phyloP scores from a whole-genome alignment of 164 flowering plant species.

The Liriodendron chinense region DNA sequence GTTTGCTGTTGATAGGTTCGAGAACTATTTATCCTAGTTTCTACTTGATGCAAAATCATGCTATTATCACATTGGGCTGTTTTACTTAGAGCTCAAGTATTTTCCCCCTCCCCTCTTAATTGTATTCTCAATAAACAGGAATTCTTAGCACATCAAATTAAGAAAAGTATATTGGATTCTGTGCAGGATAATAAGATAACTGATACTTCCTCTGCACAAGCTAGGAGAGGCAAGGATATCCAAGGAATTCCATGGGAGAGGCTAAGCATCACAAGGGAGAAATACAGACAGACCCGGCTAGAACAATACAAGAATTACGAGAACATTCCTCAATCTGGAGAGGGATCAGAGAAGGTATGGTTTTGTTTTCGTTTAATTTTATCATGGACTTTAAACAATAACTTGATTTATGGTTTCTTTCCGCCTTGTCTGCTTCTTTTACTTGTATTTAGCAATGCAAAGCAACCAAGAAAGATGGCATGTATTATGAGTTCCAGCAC shows the following conservation, averaged over 20 bases:
- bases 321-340: conserved; percentile 75
- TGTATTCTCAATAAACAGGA: not conserved
- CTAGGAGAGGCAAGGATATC: conserved; percentile 75
- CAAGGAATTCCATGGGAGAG: conserved; percentile 95
- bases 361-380: not conserved
- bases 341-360: conserved; percentile 62
- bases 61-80: not conserved
- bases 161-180: not conserved
- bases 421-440: not conserved
- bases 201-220: conserved; percentile 76
- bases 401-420: not conserved
- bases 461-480: conserved; percentile 38
- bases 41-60: not conserved
- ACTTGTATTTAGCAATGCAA: conserved; percentile 47
- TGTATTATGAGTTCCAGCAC: conserved; percentile 45
- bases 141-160: not conserved
- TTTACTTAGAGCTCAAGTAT: not conserved
- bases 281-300: conserved; percentile 70
- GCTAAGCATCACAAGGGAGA: conserved; percentile 63
- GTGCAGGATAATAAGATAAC: conserved; percentile 47
- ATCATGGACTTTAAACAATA: not conserved
- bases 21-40: not conserved
- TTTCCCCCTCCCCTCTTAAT: not conserved
- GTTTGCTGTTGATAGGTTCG: not conserved
- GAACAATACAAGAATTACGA: conserved; percentile 91